Percentiles rank a stretch among this genome's conserved stretches.
Evolutionary conservation across 129 eudicot species (phyloP).

Genomic region (Sambucus nigra): DNA sequence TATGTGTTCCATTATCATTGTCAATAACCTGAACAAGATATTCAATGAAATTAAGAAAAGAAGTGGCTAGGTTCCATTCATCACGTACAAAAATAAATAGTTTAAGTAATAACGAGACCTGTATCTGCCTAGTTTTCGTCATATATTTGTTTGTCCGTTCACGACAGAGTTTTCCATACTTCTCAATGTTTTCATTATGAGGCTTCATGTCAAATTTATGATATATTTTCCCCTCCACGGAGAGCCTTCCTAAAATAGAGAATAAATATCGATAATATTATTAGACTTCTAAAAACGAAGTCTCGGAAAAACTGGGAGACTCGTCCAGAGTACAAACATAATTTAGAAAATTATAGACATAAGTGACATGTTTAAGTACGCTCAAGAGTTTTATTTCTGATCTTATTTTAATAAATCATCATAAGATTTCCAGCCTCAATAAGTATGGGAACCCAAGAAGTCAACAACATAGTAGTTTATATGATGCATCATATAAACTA

Average conservation of each 20-base stretch:
- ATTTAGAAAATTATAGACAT: too few species aligned
- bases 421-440: too few species aligned
- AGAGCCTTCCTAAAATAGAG: constrained; percentile 39
- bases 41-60: not conserved
- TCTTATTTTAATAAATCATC: too few species aligned
- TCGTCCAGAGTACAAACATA: too few species aligned
- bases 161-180: constrained; percentile 71
- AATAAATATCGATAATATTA: not conserved
- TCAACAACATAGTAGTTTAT: too few species aligned
- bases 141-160: constrained; percentile 63
- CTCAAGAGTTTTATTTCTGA: too few species aligned
- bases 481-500: too few species aligned
- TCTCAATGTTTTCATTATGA: constrained; percentile 54
- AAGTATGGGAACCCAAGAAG: too few species aligned
- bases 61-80: not conserved
- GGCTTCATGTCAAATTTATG: constrained; percentile 96
- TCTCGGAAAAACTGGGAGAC: too few species aligned
- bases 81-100: not conserved
- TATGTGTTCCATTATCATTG: constrained; percentile 56
- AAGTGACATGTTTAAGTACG: too few species aligned
- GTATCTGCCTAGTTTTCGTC: constrained; percentile 64
- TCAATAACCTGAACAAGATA: constrained; percentile 52
- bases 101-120: constrained; percentile 27
- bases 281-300: not conserved
- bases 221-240: constrained; percentile 74